Evolutionary conservation across 352 stramenopile genomes (phyloP).

Genomic region (Globisporangium iwayamae): DNA sequence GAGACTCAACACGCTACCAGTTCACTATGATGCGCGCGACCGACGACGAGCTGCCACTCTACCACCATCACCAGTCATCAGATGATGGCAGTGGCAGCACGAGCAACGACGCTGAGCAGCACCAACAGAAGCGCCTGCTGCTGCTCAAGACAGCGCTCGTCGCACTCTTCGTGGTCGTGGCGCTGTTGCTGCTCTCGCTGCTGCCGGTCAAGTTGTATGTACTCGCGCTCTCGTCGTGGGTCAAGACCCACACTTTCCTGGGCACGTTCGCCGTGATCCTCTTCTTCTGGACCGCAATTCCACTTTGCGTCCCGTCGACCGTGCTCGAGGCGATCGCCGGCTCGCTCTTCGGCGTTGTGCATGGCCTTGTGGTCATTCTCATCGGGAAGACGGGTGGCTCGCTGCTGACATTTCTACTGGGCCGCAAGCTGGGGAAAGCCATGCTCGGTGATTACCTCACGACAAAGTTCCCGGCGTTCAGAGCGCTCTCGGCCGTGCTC

Average conservation of each 20-base stretch:
- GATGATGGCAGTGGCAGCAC: not conserved
- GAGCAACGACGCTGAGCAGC: not conserved
- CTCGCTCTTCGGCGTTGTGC: constrained; percentile 57
- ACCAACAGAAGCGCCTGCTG: not conserved
- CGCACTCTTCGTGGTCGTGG: not conserved
- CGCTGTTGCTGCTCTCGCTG: constrained; percentile 27
- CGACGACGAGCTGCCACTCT: constrained; percentile 7
- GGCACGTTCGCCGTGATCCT: constrained; percentile 47
- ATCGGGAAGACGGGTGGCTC: constrained; percentile 71
- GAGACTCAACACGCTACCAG: not conserved
- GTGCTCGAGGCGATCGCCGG: constrained; percentile 62
- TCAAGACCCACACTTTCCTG: constrained; percentile 42
- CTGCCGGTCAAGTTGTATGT: constrained; percentile 52
- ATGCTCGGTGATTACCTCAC: constrained; percentile 59
- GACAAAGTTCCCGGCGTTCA: constrained; percentile 63
- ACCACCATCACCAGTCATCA: not conserved
- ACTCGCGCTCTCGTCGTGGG: constrained; percentile 38
- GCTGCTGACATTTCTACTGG: constrained; percentile 61
- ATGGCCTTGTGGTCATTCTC: constrained; percentile 51
- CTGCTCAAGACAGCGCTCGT: constrained; percentile 8
- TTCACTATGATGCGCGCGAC: not conserved
- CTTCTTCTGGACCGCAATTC: constrained; percentile 63
- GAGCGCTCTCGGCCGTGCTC: constrained; percentile 59
- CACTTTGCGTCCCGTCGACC: constrained; percentile 65
- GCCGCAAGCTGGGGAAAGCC: constrained; percentile 47